A percentile compares a stretch with the other conserved stretches of the same genome.
phyloP scores from a whole-genome alignment of 2,329 filamentous ascomycete species.

The Gnomoniopsis smithogilvyi region DNA sequence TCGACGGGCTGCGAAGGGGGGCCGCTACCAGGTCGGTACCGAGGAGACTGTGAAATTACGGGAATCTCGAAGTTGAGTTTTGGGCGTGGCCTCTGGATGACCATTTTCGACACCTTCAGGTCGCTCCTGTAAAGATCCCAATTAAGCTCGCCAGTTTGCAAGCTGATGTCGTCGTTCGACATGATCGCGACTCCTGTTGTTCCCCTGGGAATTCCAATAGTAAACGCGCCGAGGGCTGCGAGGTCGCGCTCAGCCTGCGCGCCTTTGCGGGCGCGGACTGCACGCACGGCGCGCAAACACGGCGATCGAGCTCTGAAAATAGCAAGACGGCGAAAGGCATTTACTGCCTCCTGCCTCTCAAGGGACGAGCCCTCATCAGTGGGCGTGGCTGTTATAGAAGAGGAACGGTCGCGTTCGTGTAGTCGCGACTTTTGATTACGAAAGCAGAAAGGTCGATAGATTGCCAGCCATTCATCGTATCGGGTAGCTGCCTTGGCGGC shows the following conservation, averaged over 20 bases:
- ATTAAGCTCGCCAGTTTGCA: background rate
- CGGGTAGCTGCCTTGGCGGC: too few species aligned
- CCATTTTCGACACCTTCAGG: background rate
- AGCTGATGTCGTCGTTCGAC: background rate
- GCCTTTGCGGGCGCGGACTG: background rate
- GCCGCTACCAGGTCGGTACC: slow-evolving; percentile 44
- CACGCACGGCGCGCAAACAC: background rate
- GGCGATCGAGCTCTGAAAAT: background rate
- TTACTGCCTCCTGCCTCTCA: background rate
- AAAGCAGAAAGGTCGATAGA: background rate
- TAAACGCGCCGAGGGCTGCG: background rate
- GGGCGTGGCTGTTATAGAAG: background rate
- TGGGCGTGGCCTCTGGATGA: background rate
- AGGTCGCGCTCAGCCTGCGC: background rate
- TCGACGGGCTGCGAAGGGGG: slow-evolving; percentile 45
- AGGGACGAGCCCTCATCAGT: background rate
- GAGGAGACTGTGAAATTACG: slow-evolving; percentile 26
- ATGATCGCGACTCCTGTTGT: background rate
- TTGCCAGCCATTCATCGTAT: too few species aligned
- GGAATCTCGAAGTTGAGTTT: slow-evolving; percentile 27
- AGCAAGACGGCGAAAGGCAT: background rate
- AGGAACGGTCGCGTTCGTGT: background rate
- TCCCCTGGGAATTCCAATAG: background rate
- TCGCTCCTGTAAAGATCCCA: slow-evolving; percentile 10
- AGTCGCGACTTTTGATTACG: background rate